phyloP scores from a whole-genome alignment of 2,329 filamentous ascomycete genomes.

The Dendryphion nanum region DNA sequence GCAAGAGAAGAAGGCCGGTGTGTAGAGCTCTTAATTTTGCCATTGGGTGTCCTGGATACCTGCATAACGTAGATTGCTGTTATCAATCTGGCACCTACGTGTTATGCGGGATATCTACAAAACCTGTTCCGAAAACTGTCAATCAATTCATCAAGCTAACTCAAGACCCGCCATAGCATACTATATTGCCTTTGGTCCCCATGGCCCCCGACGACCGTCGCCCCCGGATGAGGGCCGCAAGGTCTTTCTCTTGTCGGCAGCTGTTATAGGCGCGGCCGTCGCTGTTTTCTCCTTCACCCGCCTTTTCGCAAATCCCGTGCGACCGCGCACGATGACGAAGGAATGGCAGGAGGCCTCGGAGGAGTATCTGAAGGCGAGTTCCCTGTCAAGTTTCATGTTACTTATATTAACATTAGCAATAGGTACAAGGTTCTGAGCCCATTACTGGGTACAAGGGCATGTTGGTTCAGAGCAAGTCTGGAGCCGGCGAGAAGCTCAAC shows the following conservation, averaged over 20 bases:
- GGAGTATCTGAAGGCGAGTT: constrained; percentile 84
- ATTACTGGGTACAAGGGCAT: constrained; percentile 42
- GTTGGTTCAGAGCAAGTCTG: constrained; percentile 40
- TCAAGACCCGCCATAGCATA: constrained; percentile 66
- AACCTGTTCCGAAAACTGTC: constrained; percentile 10
- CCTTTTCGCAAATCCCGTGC: constrained; percentile 62
- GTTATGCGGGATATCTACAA: constrained; percentile 7
- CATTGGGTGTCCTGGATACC: constrained; percentile 13
- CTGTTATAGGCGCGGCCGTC: constrained; percentile 66
- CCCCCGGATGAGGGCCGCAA: constrained; percentile 84
- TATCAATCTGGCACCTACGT: constrained; percentile 18
- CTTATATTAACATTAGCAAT: constrained; percentile 7
- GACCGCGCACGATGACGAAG: constrained; percentile 85
- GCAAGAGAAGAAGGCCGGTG: constrained; percentile 99
- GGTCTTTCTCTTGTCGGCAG: constrained; percentile 69
- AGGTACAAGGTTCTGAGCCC: constrained; percentile 38
- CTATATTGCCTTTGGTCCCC: constrained; percentile 97
- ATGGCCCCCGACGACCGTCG: constrained; percentile 81
- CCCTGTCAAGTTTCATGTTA: neutral
- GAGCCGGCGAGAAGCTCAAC: constrained; percentile 9
- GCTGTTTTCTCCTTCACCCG: constrained; percentile 72
- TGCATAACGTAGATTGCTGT: constrained; percentile 30
- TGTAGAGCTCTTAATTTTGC: constrained; percentile 45
- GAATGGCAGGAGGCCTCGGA: constrained; percentile 96
- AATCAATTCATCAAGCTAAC: constrained; percentile 21